phyloP scores from a whole-genome alignment of 1,284 basidiomycete species.

The Ceratobasidium sp. region DNA sequence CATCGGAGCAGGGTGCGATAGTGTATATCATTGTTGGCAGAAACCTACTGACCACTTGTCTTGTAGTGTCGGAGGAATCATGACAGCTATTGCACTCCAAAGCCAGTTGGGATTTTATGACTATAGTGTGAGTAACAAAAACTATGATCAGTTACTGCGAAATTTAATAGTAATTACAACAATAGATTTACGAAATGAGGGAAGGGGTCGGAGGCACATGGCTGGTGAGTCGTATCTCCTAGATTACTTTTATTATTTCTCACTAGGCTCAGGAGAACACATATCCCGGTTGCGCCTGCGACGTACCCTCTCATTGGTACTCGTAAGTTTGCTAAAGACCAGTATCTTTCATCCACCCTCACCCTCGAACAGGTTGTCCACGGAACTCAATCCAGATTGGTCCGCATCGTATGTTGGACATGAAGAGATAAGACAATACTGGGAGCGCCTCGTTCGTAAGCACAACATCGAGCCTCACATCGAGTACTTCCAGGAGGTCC shows the following conservation, averaged over 20 bases:
- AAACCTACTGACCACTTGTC: neutral
- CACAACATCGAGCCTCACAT: slow-evolving; percentile 37
- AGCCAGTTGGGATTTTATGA: slow-evolving; percentile 15
- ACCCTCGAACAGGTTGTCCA: slow-evolving; percentile 24
- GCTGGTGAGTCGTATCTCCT: slow-evolving; percentile 9
- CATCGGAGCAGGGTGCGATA: slow-evolving; percentile 4
- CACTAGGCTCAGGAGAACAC: slow-evolving; percentile 35
- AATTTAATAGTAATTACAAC: too few relatives aligned
- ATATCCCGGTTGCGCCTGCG: slow-evolving; percentile 29
- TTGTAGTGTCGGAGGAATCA: slow-evolving; percentile 5
- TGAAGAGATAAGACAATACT: slow-evolving; percentile 37
- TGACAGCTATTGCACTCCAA: slow-evolving; percentile 23
- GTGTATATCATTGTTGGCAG: neutral
- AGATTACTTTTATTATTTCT: too few relatives aligned
- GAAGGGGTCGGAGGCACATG: slow-evolving; percentile 22
- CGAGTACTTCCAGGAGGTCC: slow-evolving; percentile 35
- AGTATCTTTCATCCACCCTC: neutral
- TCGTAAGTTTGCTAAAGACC: slow-evolving; percentile 8
- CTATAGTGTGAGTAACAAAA: neutral
- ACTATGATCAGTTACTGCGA: too few relatives aligned
- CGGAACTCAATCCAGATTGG: slow-evolving; percentile 39
- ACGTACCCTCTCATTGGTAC: slow-evolving; percentile 27
- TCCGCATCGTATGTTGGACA: slow-evolving; percentile 12
- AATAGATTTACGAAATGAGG: slow-evolving; percentile 24
- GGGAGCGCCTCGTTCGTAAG: slow-evolving; percentile 39